Conservation (phyloP, 164 flowering plant species). For the Amborella trichopoda region DNA sequence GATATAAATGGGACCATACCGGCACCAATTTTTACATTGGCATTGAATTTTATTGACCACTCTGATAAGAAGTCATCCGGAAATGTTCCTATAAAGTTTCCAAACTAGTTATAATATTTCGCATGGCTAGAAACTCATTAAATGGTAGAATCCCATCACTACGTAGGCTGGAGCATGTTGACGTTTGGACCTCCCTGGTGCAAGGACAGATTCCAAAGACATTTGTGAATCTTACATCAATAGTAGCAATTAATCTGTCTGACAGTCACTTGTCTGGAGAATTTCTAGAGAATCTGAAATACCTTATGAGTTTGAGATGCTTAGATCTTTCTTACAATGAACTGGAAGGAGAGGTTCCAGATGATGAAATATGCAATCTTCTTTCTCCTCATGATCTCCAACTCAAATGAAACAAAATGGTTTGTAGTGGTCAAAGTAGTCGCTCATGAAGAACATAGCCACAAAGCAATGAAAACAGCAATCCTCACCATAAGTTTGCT, state of each 20-base stretch:
- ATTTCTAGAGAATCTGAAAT: constrained; percentile 14
- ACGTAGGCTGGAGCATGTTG: too few relatives aligned
- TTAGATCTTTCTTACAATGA: constrained; percentile 20
- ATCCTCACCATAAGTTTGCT: background rate
- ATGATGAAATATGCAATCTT: constrained; percentile 13
- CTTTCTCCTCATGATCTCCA: constrained; percentile 5
- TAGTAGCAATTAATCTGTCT: constrained; percentile 18
- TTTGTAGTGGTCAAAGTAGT: constrained; percentile 14
- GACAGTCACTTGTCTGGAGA: constrained; percentile 18
- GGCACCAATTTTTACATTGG: too few relatives aligned
- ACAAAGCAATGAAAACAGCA: too few relatives aligned
- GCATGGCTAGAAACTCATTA: constrained; percentile 13
- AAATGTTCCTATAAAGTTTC: constrained; percentile 21
- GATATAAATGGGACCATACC: too few relatives aligned
- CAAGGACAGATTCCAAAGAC: constrained; percentile 18
- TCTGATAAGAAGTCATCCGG: constrained; percentile 17
- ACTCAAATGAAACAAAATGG: constrained; percentile 12
- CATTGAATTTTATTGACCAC: too few relatives aligned
- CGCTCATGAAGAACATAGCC: background rate
- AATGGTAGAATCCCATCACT: too few relatives aligned
- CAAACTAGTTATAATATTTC: constrained; percentile 7
- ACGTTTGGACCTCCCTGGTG: too few relatives aligned
- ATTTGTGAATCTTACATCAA: constrained; percentile 3
- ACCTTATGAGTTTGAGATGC: background rate
- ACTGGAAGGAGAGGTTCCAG: constrained; percentile 19